phyloP scores from a whole-genome alignment of 768 basidiomycete species.

The Leucogyrophana mollusca region DNA sequence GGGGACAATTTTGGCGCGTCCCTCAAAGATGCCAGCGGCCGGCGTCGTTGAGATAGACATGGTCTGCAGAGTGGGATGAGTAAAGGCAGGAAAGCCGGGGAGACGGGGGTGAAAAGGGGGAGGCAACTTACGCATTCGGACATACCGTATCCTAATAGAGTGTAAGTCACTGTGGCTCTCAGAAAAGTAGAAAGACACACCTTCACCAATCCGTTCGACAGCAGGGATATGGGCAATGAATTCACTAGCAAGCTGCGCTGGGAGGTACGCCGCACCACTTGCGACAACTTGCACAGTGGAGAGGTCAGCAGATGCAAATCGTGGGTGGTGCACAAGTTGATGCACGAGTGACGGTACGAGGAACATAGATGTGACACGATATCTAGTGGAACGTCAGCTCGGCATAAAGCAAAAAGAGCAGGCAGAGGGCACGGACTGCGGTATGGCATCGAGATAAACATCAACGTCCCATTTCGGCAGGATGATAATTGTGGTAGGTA shows the following conservation, averaged over 20 bases:
- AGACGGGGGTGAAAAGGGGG: not conserved
- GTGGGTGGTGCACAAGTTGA: conserved; percentile 51
- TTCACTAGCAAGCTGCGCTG: conserved; percentile 43
- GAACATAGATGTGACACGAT: conserved; percentile 42
- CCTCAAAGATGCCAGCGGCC: conserved; percentile 37
- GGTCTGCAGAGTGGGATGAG: too few relatives aligned
- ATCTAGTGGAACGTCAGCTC: conserved; percentile 33
- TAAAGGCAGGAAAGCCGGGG: too few relatives aligned
- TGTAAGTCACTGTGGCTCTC: not conserved
- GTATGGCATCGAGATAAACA: conserved; percentile 44
- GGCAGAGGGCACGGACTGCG: conserved; percentile 40
- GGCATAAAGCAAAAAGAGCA: not conserved
- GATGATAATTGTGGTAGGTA: conserved; percentile 44
- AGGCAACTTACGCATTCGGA: conserved; percentile 49
- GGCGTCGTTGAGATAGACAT: conserved; percentile 45
- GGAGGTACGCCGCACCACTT: conserved; percentile 61
- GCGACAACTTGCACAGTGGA: conserved; percentile 38
- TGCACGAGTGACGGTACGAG: conserved; percentile 58
- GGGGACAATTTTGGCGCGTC: conserved; percentile 29
- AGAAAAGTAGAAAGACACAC: conserved; percentile 23
- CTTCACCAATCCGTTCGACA: conserved; percentile 36
- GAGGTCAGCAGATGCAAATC: conserved; percentile 43
- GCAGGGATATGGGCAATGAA: conserved; percentile 30
- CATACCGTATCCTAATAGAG: conserved; percentile 54
- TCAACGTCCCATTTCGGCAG: conserved; percentile 55